Percentiles rank a stretch among this genome's conserved stretches.
Conservation (phyloP, 805 yeast species). For the Kurtzmaniella fragi region DNA sequence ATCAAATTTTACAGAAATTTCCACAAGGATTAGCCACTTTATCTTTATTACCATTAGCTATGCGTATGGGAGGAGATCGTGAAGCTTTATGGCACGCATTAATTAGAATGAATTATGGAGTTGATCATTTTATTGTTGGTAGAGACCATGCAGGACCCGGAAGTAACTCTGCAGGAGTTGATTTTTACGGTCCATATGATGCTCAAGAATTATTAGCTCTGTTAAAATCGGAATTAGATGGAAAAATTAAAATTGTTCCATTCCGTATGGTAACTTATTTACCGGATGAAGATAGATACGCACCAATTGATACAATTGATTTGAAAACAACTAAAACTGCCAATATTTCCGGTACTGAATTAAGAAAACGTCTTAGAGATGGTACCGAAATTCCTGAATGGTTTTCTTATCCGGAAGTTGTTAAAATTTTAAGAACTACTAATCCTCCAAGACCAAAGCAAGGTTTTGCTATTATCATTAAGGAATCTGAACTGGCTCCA, state of each 20-base stretch:
- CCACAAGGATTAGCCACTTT: conserved; percentile 92
- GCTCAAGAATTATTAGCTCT: conserved; percentile 85
- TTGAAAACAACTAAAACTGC: conserved; percentile 69
- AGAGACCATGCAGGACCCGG: conserved; percentile 99
- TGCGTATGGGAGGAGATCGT: conserved; percentile 99
- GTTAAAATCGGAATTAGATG: conserved; percentile 66
- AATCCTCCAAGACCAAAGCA: conserved; percentile 89
- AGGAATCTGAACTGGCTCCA: conserved; percentile 51
- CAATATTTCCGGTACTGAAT: conserved; percentile 91
- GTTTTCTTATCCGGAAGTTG: conserved; percentile 97
- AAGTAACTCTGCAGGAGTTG: conserved; percentile 77
- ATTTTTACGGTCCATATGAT: conserved; percentile 95
- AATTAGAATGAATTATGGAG: conserved; percentile 94
- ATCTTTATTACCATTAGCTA: conserved; percentile 86
- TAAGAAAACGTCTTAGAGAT: conserved; percentile 78
- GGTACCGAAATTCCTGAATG: conserved; percentile 91
- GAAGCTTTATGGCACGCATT: conserved; percentile 99
- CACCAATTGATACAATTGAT: conserved; percentile 90
- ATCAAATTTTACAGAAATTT: conserved; percentile 85
- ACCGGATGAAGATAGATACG: conserved; percentile 92
- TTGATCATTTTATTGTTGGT: conserved; percentile 95
- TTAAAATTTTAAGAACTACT: conserved; percentile 79
- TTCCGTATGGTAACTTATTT: conserved; percentile 95
- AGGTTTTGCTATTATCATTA: conserved; percentile 75
- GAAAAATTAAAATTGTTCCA: conserved; percentile 78